Base-by-base conservation (phyloP, 495 filamentous ascomycete genomes). In the Penicillium bialowiezense region DNA sequence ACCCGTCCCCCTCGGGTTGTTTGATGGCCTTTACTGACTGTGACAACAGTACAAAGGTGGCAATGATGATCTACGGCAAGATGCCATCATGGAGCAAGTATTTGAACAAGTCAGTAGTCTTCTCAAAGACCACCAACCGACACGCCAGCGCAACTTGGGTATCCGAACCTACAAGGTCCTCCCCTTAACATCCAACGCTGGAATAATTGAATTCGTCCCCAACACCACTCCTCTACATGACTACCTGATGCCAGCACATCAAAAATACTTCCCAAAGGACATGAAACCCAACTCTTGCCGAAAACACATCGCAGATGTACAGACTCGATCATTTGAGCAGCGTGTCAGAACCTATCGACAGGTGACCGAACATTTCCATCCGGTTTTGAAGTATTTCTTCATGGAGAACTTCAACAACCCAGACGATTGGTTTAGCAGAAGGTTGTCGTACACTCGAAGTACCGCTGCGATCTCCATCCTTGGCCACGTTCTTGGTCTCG, bases 51-150 rank as follows among this genome's bases (percentile, higher is more conserved):
- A 93, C 62, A 99, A 99, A 71, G 87, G 88, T 58, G 90, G 91
- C 21, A 91, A 89, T 53, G 91, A 97, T 64, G 93, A 98, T 59
- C 78, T 99, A 10, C 87, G 93, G n/a, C 93, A 99, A 71, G 93
- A 99, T 60, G 90, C 93, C 14, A 99, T 99, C 71, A 99, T 99
- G 95, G 95, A 97, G 65, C 93, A 99, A 70, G 93, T 99, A 24
- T 99, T 97, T 69, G 89, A 89, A 40, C 89, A 96, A 78, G 93
- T 97, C 23, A 95, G 87, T 59, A 85, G 86, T 45, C 83, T 97
- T 5, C 76, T 99, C 19, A 86, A 87, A 67, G 85, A 86, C 19
- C 87, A 96, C 56, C 82, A 87, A 40, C 82, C 86, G 9, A 96
- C 95, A 6, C 84, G 88, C 8, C 91, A 95, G 57, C 86, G 93